Base-by-base conservation (phyloP, 768 basidiomycete genomes). In the Pleurotus tuber-regium region DNA sequence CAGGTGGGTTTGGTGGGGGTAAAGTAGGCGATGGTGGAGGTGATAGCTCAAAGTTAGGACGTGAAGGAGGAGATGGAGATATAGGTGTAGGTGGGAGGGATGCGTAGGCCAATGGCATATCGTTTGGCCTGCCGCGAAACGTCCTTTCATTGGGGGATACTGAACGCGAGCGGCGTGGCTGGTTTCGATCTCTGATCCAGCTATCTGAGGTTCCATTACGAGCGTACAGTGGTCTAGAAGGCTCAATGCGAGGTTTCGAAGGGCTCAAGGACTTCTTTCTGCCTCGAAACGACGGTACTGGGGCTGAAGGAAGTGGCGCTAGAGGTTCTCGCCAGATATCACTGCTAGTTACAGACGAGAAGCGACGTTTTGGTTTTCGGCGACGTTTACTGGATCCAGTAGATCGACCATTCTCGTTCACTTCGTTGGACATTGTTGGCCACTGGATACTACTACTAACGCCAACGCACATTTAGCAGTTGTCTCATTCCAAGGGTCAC, bases 21-120 rank as follows among this genome's bases (percentile, higher is more conserved):
- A 60, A 53, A 4, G 61, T 57, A 16, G 61, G 70, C 7, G 70
- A 68, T 26, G 66, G 54, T 7, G 69, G 67, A 5, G 46, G 65
- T 6, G 65, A 63, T 35, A 68, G 19, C 18, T 43, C 35, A 43
- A 53, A 46, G 24, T 28, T 66, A 14, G 72, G 64, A 30, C 63
- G 69, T 12, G 61, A 57, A 9, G 64, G 61, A 3, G 73, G 69
- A 39, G 82, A 80, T 21, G 76, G 69, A 16, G 76, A 70, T 43
- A 86, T 82, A 10, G 88, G 88, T 7, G 87, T 86, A 0, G 87
- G 79, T 3, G 88, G 88, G 35, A 90, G 74, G 0, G 88, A 90
- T 4, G 86, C 77, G 59, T 90, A 90, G 0, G 82, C 74, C 21
- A 83, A 67, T 10, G 78, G 79, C 43, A 68, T 64, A 11, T 42